phyloP scores from a whole-genome alignment of 148 eudicot genomes.

The Heliamphora exappendiculata region DNA sequence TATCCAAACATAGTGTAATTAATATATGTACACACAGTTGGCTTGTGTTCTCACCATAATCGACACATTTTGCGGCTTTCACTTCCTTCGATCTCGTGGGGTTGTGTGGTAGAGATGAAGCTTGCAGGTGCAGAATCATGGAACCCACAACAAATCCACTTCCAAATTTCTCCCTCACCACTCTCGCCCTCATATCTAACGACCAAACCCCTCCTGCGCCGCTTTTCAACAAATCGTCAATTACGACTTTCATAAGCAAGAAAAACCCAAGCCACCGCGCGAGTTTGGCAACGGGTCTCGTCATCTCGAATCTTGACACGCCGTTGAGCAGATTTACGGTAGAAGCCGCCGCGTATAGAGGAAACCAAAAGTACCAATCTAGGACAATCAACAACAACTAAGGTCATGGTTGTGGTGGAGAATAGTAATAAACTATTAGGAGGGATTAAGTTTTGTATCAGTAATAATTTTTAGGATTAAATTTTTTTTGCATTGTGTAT shows the following conservation, averaged over 20 bases:
- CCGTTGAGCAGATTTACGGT: slow-evolving; percentile 39
- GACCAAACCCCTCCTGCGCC: slow-evolving; percentile 40
- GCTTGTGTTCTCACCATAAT: slow-evolving; percentile 19
- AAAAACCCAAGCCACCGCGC: slow-evolving; percentile 31
- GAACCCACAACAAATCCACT: slow-evolving; percentile 44
- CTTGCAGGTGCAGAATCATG: slow-evolving; percentile 39
- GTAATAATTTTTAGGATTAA: too few species aligned
- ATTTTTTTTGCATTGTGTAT: too few species aligned
- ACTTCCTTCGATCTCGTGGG: neutral
- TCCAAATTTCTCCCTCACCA: slow-evolving; percentile 53
- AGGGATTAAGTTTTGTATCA: too few species aligned
- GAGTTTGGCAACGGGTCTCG: slow-evolving; percentile 11
- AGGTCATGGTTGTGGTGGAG: too few species aligned
- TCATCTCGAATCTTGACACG: neutral
- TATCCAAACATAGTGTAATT: too few species aligned
- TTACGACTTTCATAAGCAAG: slow-evolving; percentile 35
- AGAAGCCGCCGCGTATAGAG: slow-evolving; percentile 46
- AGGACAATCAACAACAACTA: neutral
- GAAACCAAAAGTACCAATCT: slow-evolving; percentile 75
- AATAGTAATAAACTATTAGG: too few species aligned
- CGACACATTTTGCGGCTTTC: slow-evolving; percentile 13
- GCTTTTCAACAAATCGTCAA: slow-evolving; percentile 26
- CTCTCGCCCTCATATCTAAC: slow-evolving; percentile 45
- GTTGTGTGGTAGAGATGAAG: slow-evolving; percentile 10
- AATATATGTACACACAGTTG: too few species aligned